Percentiles rank a stretch among this genome's conserved stretches.
These are phyloP conservation scores for Talaromyces atroroseus DNA, from an alignment of 2,329 filamentous ascomycete species.

Conservation along the genomic window DNA sequence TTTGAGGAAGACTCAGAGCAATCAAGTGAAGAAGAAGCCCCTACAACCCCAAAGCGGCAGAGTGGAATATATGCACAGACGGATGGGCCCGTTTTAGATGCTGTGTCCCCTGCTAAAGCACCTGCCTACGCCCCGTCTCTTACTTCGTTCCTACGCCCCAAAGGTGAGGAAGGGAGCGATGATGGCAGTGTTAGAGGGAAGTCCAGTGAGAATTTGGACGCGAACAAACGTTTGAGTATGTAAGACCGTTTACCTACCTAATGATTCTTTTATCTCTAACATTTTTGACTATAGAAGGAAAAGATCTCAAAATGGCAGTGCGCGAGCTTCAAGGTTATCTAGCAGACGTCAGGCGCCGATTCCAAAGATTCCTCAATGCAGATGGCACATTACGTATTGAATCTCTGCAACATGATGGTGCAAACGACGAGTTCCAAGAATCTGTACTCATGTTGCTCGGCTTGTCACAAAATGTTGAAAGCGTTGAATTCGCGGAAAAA, in stretches of 20 bases:
- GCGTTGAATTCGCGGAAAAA: conserved; percentile 61
- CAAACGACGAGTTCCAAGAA: conserved; percentile 37
- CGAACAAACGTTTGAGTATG: conserved; percentile 27
- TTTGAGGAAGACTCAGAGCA: conserved; percentile 47
- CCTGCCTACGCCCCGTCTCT: conserved; percentile 33
- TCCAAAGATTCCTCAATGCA: conserved; percentile 56
- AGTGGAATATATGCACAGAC: conserved; percentile 24
- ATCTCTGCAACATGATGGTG: conserved; percentile 25
- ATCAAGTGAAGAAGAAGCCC: conserved; percentile 20
- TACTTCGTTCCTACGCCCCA: conserved; percentile 32
- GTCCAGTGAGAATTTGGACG: conserved; percentile 22
- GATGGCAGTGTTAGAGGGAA: conserved; percentile 34
- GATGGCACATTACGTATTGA: conserved; percentile 47
- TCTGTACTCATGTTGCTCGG: conserved; percentile 44
- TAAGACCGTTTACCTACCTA: background rate
- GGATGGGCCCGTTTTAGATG: conserved; percentile 25
- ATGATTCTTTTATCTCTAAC: conserved; percentile 7
- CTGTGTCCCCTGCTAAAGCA: conserved; percentile 20
- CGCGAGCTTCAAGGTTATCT: conserved; percentile 81
- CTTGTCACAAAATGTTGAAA: conserved; percentile 46
- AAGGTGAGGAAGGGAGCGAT: conserved; percentile 35
- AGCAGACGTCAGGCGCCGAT: conserved; percentile 68
- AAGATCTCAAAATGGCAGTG: conserved; percentile 76
- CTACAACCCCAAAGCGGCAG: conserved; percentile 21
- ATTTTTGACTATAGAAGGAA: conserved; percentile 56